Conservation (phyloP, 2,329 filamentous ascomycete species). For the Fusarium aywerte region DNA sequence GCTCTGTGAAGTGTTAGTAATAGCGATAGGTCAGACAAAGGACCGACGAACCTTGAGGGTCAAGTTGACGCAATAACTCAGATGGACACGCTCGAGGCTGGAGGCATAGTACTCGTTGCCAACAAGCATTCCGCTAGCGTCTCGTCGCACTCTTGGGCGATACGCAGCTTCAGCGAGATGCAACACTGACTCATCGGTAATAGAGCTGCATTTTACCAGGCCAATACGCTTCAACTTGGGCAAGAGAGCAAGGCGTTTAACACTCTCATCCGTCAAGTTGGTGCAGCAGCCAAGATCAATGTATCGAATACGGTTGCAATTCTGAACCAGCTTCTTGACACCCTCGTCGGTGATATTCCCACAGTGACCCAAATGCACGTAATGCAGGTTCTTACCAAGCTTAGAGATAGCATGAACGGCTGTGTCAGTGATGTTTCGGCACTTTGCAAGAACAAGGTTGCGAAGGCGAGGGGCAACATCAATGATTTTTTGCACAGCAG, state of each 20-base stretch:
- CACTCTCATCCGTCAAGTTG: conserved; percentile 86
- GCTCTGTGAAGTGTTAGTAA: conserved; percentile 66
- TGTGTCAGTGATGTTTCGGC: conserved; percentile 88
- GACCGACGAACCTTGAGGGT: conserved; percentile 75
- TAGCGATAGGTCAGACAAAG: neutral
- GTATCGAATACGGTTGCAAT: conserved; percentile 93
- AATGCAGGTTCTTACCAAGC: conserved; percentile 95
- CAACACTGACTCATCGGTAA: conserved; percentile 89
- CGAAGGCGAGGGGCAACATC: conserved; percentile 85
- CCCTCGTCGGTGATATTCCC: conserved; percentile 89
- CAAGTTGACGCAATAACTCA: conserved; percentile 92
- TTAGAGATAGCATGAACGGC: conserved; percentile 88
- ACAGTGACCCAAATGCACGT: conserved; percentile 95
- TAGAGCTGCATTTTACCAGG: conserved; percentile 89
- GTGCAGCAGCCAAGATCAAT: conserved; percentile 97
- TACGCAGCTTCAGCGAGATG: conserved; percentile 80
- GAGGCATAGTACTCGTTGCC: conserved; percentile 65
- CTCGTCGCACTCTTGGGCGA: conserved; percentile 61
- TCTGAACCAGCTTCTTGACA: conserved; percentile 83
- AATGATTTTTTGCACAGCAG: conserved; percentile 88
- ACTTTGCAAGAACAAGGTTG: conserved; percentile 95
- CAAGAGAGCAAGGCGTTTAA: conserved; percentile 83
- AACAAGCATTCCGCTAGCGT: conserved; percentile 59
- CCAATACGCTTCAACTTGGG: conserved; percentile 96
- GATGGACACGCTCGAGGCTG: conserved; percentile 90